A percentile compares a stretch with the other conserved stretches of the same genome.
These are phyloP conservation scores for Lithospermum erythrorhizon DNA, from an alignment of 257 asterid species.

Conservation along the genomic window DNA sequence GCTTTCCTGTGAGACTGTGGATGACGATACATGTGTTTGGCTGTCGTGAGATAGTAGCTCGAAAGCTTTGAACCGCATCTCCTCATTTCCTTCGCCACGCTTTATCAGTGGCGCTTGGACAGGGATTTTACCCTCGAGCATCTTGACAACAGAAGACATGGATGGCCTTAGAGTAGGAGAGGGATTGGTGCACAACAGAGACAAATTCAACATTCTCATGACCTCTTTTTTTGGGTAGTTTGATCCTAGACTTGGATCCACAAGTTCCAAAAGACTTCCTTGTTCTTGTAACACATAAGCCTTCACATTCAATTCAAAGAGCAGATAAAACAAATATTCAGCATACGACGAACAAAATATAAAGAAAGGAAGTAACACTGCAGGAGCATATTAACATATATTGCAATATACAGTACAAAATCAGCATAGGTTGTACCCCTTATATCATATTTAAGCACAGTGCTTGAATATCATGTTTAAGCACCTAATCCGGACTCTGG, in stretches of 20 bases:
- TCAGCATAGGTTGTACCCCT: no score
- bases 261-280: constrained; percentile 76
- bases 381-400: neutral
- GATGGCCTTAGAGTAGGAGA: constrained; percentile 86
- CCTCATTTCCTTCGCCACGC: constrained; percentile 29
- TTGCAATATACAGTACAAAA: no score
- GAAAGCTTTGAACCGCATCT: constrained; percentile 52
- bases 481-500: no score
- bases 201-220: constrained; percentile 48
- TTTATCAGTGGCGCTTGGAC: constrained; percentile 65
- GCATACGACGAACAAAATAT: neutral
- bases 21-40: constrained; percentile 34
- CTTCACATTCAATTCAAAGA: constrained; percentile 18
- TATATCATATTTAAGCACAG: no score
- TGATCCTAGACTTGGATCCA: constrained; percentile 64
- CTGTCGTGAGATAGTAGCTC: constrained; percentile 61
- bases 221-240: constrained; percentile 52
- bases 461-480: no score
- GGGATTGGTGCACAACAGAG: constrained; percentile 69
- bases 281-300: constrained; percentile 94
- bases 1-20: constrained; percentile 32
- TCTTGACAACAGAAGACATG: constrained; percentile 74
- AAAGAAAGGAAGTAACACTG: neutral
- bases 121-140: constrained; percentile 74
- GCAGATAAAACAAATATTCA: neutral